Conservation (phyloP, 176 grass and related monocot genomes). For the Rhynchospora breviuscula region DNA sequence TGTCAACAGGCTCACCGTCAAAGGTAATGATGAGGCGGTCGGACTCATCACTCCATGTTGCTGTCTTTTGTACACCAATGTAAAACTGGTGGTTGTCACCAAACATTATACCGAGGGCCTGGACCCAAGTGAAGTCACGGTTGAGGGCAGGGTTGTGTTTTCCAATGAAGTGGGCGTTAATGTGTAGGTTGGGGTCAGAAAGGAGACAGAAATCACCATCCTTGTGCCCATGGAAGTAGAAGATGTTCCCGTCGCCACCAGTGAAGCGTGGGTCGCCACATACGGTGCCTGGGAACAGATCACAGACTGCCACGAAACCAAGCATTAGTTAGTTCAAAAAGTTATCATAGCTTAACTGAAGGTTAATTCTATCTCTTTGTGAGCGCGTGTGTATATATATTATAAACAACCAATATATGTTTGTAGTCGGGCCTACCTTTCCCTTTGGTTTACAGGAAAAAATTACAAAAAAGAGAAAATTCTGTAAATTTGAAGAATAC, state of each 20-base stretch:
- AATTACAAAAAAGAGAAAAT: too few species aligned
- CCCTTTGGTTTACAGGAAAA: too few species aligned
- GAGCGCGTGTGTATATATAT: too few species aligned
- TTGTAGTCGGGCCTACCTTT: neutral
- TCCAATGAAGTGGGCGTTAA: conserved; percentile 70
- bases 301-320: conserved; percentile 35
- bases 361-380: neutral
- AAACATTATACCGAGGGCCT: conserved; percentile 41
- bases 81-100: conserved; percentile 40
- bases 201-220: conserved; percentile 47
- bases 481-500: neutral
- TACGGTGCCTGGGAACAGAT: conserved; percentile 32
- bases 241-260: conserved; percentile 61
- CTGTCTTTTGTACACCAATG: conserved; percentile 31
- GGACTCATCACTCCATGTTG: conserved; percentile 50
- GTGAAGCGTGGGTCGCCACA: conserved; percentile 69
- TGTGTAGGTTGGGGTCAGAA: conserved; percentile 49
- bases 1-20: conserved; percentile 31
- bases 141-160: conserved; percentile 44
- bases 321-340: neutral
- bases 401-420: neutral
- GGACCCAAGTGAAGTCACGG: conserved; percentile 56
- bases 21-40: conserved; percentile 42
- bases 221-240: conserved; percentile 77
- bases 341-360: neutral